These are phyloP conservation scores for Cyclostephanos tholiformis DNA, from an alignment of 108 stramenopile species.

Conservation along the genomic window DNA sequence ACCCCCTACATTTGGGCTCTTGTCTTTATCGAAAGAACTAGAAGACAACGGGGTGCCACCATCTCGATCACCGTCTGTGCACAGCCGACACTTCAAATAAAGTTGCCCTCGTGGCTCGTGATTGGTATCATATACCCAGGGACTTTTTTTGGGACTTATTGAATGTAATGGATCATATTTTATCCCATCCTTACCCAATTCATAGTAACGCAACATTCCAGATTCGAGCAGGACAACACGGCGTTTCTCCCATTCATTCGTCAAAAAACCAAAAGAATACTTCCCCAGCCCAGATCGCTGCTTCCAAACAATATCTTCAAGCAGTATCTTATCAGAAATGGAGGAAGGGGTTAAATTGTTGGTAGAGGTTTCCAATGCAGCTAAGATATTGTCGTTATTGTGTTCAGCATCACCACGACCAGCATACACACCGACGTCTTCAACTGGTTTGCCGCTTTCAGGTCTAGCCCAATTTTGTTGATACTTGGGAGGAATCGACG, in stretches of 20 bases:
- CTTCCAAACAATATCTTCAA: constrained; percentile 55
- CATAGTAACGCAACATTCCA: constrained; percentile 44
- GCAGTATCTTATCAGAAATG: constrained; percentile 33
- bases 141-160: constrained; percentile 21
- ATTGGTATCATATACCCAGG: constrained; percentile 28
- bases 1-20: constrained; percentile 1
- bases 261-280: constrained; percentile 35
- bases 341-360: neutral
- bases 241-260: constrained; percentile 52
- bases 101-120: constrained; percentile 46
- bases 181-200: constrained; percentile 16
- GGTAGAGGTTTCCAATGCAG: constrained; percentile 23
- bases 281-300: constrained; percentile 51
- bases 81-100: constrained; percentile 12
- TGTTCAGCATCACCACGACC: constrained; percentile 8
- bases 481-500: neutral
- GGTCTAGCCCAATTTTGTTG: neutral
- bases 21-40: neutral
- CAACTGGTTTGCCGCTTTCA: neutral
- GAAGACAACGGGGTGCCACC: neutral
- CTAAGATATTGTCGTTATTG: constrained; percentile 34
- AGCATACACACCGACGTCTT: neutral
- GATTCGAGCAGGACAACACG: constrained; percentile 36
- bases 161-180: constrained; percentile 23
- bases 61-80: neutral